Evolutionary conservation across 1,284 basidiomycete genomes (phyloP).

Genomic region (Tylopilus sp.): DNA sequence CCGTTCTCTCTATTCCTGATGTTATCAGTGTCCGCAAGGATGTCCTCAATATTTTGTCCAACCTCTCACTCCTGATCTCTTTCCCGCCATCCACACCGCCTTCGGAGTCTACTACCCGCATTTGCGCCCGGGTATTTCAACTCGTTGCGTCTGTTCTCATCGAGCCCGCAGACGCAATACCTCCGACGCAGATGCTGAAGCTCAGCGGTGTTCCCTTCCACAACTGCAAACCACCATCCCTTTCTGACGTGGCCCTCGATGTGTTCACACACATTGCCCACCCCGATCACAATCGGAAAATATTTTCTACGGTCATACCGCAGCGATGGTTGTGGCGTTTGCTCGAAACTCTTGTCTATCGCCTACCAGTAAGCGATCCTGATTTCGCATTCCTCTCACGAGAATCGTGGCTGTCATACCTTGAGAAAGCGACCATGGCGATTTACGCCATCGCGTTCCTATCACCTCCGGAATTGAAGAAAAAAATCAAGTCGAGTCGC

Average conservation of each 20-base stretch:
- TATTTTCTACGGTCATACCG: constrained; percentile 61
- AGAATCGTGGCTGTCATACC: constrained; percentile 70
- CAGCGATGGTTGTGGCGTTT: constrained; percentile 55
- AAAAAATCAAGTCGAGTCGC: constrained; percentile 57
- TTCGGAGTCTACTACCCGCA: constrained; percentile 39
- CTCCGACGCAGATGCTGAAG: constrained; percentile 55
- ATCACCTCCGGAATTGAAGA: constrained; percentile 69
- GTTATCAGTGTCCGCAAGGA: constrained; percentile 76
- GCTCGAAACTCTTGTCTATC: constrained; percentile 69
- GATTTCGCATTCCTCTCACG: constrained; percentile 71
- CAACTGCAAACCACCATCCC: constrained; percentile 50
- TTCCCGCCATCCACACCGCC: constrained; percentile 39
- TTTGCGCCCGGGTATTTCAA: constrained; percentile 57
- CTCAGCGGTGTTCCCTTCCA: constrained; percentile 43
- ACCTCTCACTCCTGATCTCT: constrained; percentile 53
- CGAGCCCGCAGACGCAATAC: constrained; percentile 61
- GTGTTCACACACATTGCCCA: constrained; percentile 75
- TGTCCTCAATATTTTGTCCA: constrained; percentile 66
- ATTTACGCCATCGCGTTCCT: constrained; percentile 87
- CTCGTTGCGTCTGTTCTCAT: constrained; percentile 74
- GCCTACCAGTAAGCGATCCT: constrained; percentile 72
- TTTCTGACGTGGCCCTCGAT: constrained; percentile 77
- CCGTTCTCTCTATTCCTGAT: constrained; percentile 63
- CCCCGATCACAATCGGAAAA: constrained; percentile 74
- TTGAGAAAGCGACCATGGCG: constrained; percentile 74